These are phyloP conservation scores for Naumovozyma dairenensis DNA, from an alignment of 805 yeast species.

Conservation along the genomic window DNA sequence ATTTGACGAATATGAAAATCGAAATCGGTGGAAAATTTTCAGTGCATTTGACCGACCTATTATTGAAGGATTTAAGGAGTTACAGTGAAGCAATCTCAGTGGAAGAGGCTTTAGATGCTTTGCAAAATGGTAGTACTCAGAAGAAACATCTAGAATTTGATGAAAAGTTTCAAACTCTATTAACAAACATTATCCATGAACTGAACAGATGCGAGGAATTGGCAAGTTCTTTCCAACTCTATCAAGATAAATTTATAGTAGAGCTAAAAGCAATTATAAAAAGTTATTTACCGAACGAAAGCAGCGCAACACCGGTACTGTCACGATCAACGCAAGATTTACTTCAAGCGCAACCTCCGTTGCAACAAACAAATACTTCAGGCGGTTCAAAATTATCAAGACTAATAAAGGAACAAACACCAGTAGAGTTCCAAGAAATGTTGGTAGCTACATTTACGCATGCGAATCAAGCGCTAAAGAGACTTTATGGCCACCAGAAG, in stretches of 20 bases:
- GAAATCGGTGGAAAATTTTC: constrained; percentile 64
- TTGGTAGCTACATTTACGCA: constrained; percentile 48
- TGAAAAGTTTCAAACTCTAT: constrained; percentile 32
- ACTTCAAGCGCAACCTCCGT: background rate
- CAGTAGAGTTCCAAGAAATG: constrained; percentile 69
- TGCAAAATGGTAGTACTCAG: constrained; percentile 25
- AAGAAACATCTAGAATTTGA: constrained; percentile 33
- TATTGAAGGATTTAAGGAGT: constrained; percentile 51
- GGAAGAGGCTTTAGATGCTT: constrained; percentile 41
- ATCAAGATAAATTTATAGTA: constrained; percentile 56
- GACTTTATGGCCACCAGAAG: constrained; percentile 73
- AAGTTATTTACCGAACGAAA: constrained; percentile 46
- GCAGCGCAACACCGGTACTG: background rate
- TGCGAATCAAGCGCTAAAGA: constrained; percentile 61
- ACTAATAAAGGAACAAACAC: constrained; percentile 53
- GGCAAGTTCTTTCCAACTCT: constrained; percentile 48
- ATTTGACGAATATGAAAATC: constrained; percentile 44
- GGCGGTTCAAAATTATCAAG: constrained; percentile 35
- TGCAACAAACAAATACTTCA: constrained; percentile 19
- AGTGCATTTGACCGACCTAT: constrained; percentile 41
- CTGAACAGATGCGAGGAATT: constrained; percentile 54
- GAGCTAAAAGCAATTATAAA: constrained; percentile 71
- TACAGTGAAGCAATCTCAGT: constrained; percentile 44
- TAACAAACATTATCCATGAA: constrained; percentile 43
- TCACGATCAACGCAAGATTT: background rate